Conservation (phyloP, 2,329 filamentous ascomycete genomes). For the Leptographium procerum region DNA sequence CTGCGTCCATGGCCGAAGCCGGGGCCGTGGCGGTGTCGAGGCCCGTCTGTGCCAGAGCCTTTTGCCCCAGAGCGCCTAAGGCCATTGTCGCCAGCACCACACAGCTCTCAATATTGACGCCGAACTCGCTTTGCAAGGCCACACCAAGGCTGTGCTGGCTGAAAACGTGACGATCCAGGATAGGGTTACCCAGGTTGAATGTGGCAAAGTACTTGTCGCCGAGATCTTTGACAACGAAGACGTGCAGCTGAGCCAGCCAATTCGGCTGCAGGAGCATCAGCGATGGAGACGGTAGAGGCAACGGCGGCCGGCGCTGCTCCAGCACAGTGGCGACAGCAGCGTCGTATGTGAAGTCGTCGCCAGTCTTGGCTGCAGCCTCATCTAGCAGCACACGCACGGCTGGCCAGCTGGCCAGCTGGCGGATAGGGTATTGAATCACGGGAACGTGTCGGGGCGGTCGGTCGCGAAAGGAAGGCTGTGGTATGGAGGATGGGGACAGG, state of each 20-base stretch:
- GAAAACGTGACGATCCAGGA: conserved; percentile 40
- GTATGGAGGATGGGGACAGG: not conserved
- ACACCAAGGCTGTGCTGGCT: conserved; percentile 35
- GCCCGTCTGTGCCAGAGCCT: conserved; percentile 35
- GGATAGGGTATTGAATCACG: conserved; percentile 13
- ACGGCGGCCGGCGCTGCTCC: conserved; percentile 31
- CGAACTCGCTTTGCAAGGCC: conserved; percentile 37
- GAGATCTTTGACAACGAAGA: conserved; percentile 37
- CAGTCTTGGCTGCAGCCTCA: not conserved
- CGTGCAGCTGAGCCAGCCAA: conserved; percentile 34
- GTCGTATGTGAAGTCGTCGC: conserved; percentile 6
- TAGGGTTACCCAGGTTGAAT: conserved; percentile 39
- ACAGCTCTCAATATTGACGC: conserved; percentile 39
- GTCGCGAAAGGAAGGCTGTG: not conserved
- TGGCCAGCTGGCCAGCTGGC: conserved; percentile 12
- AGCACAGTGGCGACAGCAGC: conserved; percentile 26
- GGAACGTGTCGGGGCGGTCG: conserved; percentile 7
- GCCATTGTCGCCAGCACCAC: conserved; percentile 38
- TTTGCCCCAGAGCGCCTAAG: conserved; percentile 36
- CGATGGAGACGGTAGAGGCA: conserved; percentile 22
- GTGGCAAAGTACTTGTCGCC: conserved; percentile 42
- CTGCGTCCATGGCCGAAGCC: not conserved
- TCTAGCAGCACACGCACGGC: conserved; percentile 8
- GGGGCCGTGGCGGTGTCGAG: conserved; percentile 16
- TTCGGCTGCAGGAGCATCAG: conserved; percentile 18